phyloP scores from a whole-genome alignment of 495 filamentous ascomycete genomes.

The Neurospora sp. region DNA sequence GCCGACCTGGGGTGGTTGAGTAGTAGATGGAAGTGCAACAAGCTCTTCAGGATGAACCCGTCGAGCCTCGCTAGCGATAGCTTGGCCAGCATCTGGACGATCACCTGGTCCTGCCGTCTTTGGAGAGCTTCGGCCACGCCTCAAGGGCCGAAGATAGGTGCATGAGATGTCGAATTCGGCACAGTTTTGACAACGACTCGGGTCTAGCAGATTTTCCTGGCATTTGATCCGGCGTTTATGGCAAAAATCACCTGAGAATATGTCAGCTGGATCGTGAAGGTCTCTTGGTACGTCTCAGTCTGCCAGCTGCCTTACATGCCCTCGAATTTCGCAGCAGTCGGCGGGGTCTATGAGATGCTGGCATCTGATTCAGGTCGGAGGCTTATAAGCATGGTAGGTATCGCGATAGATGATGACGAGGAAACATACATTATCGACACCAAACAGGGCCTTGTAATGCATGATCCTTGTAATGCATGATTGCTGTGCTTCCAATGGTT shows the following conservation, averaged over 20 bases:
- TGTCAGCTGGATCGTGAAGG: neutral
- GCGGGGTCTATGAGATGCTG: neutral
- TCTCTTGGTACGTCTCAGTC: neutral
- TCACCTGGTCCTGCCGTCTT: constrained; percentile 2
- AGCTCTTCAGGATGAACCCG: neutral
- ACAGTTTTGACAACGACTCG: constrained; percentile 20
- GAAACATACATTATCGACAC: neutral
- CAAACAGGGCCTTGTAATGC: neutral
- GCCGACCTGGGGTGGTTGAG: neutral
- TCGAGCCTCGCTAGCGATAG: neutral
- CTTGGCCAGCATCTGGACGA: neutral
- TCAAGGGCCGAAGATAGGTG: constrained; percentile 7
- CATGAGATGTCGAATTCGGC: constrained; percentile 12
- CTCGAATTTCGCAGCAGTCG: constrained; percentile 7
- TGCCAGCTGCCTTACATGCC: constrained; percentile 7
- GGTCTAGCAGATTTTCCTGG: constrained; percentile 14
- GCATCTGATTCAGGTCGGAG: neutral
- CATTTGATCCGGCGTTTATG: constrained; percentile 26
- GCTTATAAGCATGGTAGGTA: neutral
- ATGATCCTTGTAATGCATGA: neutral
- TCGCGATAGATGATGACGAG: neutral
- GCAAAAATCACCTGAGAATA: constrained; percentile 19
- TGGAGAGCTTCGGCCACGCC: constrained; percentile 2
- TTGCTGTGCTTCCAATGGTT: neutral
- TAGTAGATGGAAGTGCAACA: neutral